A percentile compares a stretch with the other conserved stretches of the same genome.
Conservation (phyloP, 805 yeast genomes). For the Yamadazyma paraphyllophila region DNA sequence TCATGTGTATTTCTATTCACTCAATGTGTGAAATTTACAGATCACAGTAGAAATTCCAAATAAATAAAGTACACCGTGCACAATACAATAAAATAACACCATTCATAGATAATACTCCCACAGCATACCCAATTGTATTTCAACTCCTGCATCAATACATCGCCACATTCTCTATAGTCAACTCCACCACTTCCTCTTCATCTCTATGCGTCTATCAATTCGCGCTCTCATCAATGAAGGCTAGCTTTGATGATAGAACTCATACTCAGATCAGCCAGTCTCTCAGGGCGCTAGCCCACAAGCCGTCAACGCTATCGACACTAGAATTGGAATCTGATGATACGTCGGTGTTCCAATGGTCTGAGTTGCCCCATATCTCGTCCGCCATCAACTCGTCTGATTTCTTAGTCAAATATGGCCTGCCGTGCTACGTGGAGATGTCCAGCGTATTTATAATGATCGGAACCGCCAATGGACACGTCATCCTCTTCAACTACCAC, state of each 20-base stretch:
- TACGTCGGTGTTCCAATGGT: conserved; percentile 23
- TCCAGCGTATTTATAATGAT: conserved; percentile 46
- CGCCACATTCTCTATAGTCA: too few relatives aligned
- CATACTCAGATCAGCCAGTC: conserved; percentile 27
- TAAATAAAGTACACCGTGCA: too few relatives aligned
- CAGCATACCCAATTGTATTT: too few relatives aligned
- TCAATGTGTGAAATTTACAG: too few relatives aligned
- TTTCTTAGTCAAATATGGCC: conserved; percentile 25
- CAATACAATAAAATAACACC: too few relatives aligned
- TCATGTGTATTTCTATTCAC: too few relatives aligned
- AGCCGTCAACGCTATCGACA: not conserved
- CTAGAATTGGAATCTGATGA: not conserved
- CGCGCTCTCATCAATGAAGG: conserved; percentile 12
- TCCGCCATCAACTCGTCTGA: conserved; percentile 19
- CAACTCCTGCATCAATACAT: too few relatives aligned
- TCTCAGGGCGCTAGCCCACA: conserved; percentile 13
- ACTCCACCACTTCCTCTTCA: too few relatives aligned
- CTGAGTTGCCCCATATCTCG: conserved; percentile 20
- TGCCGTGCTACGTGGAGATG: conserved; percentile 20
- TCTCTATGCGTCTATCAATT: too few relatives aligned
- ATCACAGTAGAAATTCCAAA: too few relatives aligned
- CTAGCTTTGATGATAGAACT: conserved; percentile 38
- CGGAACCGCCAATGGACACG: conserved; percentile 69
- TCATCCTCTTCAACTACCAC: conserved; percentile 65
- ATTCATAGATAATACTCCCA: too few relatives aligned